These are phyloP conservation scores for Rhipidocladum racemiflorum DNA, from an alignment of 176 grass and related monocot genomes.

Conservation along the genomic window DNA sequence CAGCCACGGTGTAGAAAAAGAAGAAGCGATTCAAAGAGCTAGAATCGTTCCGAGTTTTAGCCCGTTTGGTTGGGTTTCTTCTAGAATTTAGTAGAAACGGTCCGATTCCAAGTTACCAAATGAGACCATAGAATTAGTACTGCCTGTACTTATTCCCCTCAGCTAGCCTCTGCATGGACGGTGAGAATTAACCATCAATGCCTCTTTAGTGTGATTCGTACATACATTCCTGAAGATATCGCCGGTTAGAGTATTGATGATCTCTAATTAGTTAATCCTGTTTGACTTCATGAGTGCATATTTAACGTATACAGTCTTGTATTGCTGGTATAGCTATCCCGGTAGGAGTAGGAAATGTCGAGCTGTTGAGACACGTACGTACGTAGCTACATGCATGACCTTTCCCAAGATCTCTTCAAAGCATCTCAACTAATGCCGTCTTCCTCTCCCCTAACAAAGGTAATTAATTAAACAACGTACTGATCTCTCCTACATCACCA, in stretches of 20 bases:
- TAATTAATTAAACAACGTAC: not conserved
- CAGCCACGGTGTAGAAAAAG: too few species aligned
- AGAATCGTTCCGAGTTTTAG: too few species aligned
- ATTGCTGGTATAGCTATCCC: not conserved
- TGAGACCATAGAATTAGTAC: too few species aligned
- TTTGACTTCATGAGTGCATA: not conserved
- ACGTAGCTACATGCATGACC: not conserved
- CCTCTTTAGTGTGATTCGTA: not conserved
- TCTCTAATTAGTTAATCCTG: not conserved
- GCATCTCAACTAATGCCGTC: not conserved
- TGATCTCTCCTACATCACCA: not conserved
- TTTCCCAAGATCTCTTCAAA: not conserved
- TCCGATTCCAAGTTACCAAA: too few species aligned
- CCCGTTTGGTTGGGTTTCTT: too few species aligned
- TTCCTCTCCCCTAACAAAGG: slow-evolving; percentile 4
- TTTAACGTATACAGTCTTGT: not conserved
- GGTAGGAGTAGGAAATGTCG: not conserved
- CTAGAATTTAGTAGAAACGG: too few species aligned
- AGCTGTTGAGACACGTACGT: not conserved
- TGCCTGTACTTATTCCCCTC: not conserved
- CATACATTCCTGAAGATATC: not conserved
- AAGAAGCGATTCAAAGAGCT: too few species aligned
- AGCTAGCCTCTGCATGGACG: not conserved
- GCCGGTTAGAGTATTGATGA: not conserved
- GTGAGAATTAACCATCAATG: not conserved